phyloP scores from a whole-genome alignment of 352 stramenopile genomes.

The Globisporangium orthogonon region DNA sequence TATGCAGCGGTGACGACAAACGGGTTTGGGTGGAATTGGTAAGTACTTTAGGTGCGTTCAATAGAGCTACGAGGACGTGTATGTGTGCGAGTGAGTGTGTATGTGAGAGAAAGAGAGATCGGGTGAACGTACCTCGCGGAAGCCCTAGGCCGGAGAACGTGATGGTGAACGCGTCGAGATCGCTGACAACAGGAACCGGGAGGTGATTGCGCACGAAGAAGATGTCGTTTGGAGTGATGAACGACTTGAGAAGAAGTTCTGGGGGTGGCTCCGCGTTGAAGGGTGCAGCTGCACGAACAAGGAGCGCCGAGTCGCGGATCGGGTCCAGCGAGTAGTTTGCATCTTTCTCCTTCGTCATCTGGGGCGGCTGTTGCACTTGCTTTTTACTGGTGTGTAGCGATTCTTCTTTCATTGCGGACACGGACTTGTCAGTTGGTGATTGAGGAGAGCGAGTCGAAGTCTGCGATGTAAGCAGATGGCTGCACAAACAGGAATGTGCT shows the following conservation, averaged over 20 bases:
- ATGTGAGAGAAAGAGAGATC: not conserved
- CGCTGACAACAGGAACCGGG: slow-evolving; percentile 88
- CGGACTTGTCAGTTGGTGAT: not conserved
- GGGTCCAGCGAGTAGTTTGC: slow-evolving; percentile 57
- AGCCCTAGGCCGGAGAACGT: slow-evolving; percentile 64
- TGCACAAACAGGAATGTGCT: not conserved
- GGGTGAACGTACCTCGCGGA: slow-evolving; percentile 18
- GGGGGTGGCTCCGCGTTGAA: slow-evolving; percentile 94
- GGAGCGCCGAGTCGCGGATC: slow-evolving; percentile 70
- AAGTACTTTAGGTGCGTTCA: no score
- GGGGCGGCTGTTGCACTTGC: not conserved
- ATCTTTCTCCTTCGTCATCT: not conserved
- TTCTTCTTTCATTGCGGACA: not conserved
- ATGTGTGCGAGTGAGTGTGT: not conserved
- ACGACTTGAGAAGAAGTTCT: slow-evolving; percentile 90
- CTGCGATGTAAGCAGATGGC: not conserved
- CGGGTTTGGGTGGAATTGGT: not conserved
- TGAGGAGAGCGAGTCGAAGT: not conserved
- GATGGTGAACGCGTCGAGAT: slow-evolving; percentile 42
- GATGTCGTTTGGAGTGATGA: slow-evolving; percentile 95
- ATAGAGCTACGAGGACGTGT: no score
- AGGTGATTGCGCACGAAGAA: slow-evolving; percentile 99
- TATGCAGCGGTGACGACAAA: not conserved
- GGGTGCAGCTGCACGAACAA: slow-evolving; percentile 89
- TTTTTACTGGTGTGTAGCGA: not conserved